A percentile compares a stretch with the other conserved stretches of the same genome.
These are phyloP conservation scores for Apium graveolens DNA, from an alignment of 129 eudicot species.

Conservation along the genomic window DNA sequence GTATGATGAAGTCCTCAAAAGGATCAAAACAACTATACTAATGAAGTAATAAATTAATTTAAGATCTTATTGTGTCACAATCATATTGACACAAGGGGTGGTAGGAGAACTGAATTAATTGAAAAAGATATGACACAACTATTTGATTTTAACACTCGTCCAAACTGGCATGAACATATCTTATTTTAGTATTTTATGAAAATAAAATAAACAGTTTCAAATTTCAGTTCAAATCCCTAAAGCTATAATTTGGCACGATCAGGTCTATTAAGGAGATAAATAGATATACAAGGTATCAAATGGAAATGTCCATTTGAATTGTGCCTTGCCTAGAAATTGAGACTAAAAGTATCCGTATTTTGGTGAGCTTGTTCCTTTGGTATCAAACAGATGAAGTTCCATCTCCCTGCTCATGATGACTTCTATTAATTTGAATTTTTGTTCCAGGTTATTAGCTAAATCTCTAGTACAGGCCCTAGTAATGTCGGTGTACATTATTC, in stretches of 20 bases:
- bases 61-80: background rate
- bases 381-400: background rate
- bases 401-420: background rate
- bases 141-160: background rate
- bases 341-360: too few relatives aligned
- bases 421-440: background rate
- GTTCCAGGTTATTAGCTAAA: slow-evolving; percentile 35
- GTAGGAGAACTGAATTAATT: background rate
- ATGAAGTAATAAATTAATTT: background rate
- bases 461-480: slow-evolving; percentile 29
- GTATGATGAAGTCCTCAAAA: background rate
- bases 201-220: background rate
- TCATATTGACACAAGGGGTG: background rate
- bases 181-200: background rate
- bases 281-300: background rate
- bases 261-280: background rate
- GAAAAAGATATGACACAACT: background rate
- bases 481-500: slow-evolving; percentile 17
- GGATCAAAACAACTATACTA: background rate
- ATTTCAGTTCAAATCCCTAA: background rate
- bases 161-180: background rate
- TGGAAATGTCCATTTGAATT: background rate
- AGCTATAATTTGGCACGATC: background rate
- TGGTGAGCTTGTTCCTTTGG: background rate
- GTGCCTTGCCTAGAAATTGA: background rate